phyloP scores from a whole-genome alignment of 192 early-diverging fungal genomes.

The Mortierella hygrophila region DNA sequence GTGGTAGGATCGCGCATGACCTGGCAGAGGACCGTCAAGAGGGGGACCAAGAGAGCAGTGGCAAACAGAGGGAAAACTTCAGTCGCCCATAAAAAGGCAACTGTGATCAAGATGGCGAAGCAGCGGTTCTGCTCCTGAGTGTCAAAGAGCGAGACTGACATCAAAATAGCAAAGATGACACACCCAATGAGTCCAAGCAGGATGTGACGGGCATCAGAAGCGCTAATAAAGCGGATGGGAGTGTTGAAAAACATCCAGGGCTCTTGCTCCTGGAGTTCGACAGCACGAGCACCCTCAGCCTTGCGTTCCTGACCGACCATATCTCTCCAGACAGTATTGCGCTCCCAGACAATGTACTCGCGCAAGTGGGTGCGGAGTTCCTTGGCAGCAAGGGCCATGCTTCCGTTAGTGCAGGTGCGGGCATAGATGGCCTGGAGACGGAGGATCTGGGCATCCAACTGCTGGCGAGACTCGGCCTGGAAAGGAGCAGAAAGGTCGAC shows the following conservation, averaged over 20 bases:
- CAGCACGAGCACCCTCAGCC: constrained; percentile 46
- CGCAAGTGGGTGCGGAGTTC: constrained; percentile 70
- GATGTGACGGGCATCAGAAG: constrained; percentile 10
- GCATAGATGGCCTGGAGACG: constrained; percentile 70
- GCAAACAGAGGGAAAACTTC: constrained; percentile 79
- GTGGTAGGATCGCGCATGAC: constrained; percentile 63
- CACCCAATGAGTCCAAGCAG: constrained; percentile 59
- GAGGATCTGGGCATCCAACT: constrained; percentile 61
- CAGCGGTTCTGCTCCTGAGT: constrained; percentile 81
- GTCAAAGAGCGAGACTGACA: constrained; percentile 71
- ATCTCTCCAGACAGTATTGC: constrained; percentile 83
- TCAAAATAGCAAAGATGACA: constrained; percentile 65
- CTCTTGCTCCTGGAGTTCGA: constrained; percentile 18
- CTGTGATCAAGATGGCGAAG: constrained; percentile 85
- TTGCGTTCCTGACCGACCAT: constrained; percentile 76
- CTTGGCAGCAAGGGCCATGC: constrained; percentile 59
- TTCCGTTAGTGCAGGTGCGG: constrained; percentile 65
- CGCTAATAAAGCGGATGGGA: not conserved
- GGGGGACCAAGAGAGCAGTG: constrained; percentile 74
- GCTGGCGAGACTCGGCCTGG: constrained; percentile 59
- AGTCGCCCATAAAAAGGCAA: constrained; percentile 87
- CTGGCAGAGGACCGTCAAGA: constrained; percentile 70
- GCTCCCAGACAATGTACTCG: constrained; percentile 75
- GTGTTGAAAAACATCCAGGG: constrained; percentile 24
- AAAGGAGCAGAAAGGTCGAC: constrained; percentile 68